Evolutionary conservation across 768 basidiomycete genomes (phyloP).

Genomic region (Leccinum barrowsii): DNA sequence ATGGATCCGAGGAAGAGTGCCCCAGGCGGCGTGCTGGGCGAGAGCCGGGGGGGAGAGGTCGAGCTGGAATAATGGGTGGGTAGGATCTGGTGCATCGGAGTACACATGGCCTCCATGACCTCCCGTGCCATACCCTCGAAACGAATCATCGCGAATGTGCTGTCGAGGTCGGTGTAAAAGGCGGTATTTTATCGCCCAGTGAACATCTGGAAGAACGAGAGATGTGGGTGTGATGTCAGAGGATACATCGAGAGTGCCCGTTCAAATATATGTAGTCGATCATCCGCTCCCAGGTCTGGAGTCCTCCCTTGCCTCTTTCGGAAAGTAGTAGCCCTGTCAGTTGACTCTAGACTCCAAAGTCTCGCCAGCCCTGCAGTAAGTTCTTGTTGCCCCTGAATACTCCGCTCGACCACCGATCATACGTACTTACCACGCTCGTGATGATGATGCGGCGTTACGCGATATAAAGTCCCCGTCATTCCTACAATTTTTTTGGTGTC

Average conservation of each 20-base stretch:
- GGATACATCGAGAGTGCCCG: conserved; percentile 8
- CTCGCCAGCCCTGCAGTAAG: neutral
- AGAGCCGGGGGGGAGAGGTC: conserved; percentile 13
- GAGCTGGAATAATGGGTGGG: conserved; percentile 31
- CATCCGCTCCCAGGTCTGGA: conserved; percentile 15
- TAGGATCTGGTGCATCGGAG: conserved; percentile 76
- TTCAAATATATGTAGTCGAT: conserved; percentile 28
- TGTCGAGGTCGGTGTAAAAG: neutral
- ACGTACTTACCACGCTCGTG: neutral
- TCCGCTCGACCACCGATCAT: neutral
- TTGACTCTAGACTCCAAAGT: conserved; percentile 20
- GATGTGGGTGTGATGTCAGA: conserved; percentile 9
- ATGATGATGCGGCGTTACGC: neutral
- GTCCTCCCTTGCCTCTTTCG: conserved; percentile 23
- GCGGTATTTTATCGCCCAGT: conserved; percentile 3
- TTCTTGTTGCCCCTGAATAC: conserved; percentile 4
- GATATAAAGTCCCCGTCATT: neutral
- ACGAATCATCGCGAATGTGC: conserved; percentile 60
- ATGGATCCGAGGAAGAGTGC: conserved; percentile 69
- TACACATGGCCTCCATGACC: conserved; percentile 82
- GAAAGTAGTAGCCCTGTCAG: conserved; percentile 13
- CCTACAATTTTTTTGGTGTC: conserved; percentile 6
- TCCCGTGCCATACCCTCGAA: conserved; percentile 73
- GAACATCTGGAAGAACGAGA: conserved; percentile 1
- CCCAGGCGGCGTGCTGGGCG: conserved; percentile 34